phyloP scores from a whole-genome alignment of 2,329 filamentous ascomycete genomes.

The Scytalidium sp. region DNA sequence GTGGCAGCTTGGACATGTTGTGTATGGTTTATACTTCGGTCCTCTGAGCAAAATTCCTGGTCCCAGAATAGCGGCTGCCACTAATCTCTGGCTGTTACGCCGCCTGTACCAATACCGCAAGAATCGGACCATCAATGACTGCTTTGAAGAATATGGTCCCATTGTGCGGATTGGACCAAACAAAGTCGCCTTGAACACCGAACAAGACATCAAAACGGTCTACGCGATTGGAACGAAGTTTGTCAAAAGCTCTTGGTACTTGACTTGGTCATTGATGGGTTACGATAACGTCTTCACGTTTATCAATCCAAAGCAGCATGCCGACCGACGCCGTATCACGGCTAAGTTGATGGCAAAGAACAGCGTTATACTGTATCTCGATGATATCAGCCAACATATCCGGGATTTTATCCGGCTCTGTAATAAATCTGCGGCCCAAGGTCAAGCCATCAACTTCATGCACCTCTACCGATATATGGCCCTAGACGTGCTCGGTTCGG shows the following conservation, averaged over 20 bases:
- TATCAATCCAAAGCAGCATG: neutral
- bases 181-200: conserved; percentile 1
- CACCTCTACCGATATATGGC: neutral
- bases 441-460: neutral
- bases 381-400: neutral
- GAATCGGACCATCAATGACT: neutral
- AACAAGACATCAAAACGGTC: conserved; percentile 1
- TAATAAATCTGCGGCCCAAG: neutral
- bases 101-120: neutral
- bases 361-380: neutral
- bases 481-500: neutral
- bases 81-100: neutral
- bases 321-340: neutral
- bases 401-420: neutral
- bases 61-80: neutral
- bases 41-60: neutral
- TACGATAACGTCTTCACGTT: neutral
- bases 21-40: neutral
- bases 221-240: neutral
- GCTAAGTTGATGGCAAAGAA: neutral
- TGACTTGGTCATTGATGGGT: conserved; percentile 1
- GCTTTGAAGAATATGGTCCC: conserved; percentile 1
- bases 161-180: neutral
- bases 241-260: neutral
- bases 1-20: neutral